Percentiles rank a stretch among this genome's conserved stretches.
Evolutionary conservation across 2,329 filamentous ascomycete genomes (phyloP).

Genomic region (Eurotiales sp.): DNA sequence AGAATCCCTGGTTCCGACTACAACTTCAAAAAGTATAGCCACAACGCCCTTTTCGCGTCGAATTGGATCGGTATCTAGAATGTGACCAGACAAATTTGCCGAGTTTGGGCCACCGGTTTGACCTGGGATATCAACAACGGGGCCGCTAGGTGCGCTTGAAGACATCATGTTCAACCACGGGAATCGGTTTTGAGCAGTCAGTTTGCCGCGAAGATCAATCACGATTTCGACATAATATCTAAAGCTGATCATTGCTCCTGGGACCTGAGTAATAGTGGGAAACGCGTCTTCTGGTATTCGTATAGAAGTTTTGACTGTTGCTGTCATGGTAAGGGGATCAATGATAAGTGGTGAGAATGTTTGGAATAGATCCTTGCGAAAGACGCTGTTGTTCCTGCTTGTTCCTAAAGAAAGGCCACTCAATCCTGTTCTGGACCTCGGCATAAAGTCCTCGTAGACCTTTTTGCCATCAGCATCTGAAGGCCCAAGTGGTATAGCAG

Average conservation of each 20-base stretch:
- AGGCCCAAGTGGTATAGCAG: conserved; percentile 56
- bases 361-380: conserved; percentile 90
- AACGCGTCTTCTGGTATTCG: conserved; percentile 87
- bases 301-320: conserved; percentile 76
- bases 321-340: conserved; percentile 71
- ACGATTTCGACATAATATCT: conserved; percentile 92
- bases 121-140: conserved; percentile 31
- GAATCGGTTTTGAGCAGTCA: conserved; percentile 69
- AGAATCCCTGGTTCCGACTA: conserved; percentile 82
- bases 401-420: conserved; percentile 83
- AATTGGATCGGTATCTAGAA: conserved; percentile 83
- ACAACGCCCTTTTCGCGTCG: conserved; percentile 90
- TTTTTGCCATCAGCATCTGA: conserved; percentile 64
- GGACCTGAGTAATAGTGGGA: conserved; percentile 84
- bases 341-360: conserved; percentile 84
- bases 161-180: conserved; percentile 52
- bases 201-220: conserved; percentile 83
- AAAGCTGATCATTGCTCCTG: conserved; percentile 92
- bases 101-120: conserved; percentile 33
- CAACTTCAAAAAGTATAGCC: conserved; percentile 76
- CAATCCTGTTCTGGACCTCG: conserved; percentile 79
- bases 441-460: conserved; percentile 80
- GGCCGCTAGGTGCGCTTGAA: conserved; percentile 39
- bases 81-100: conserved; percentile 53
- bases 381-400: conserved; percentile 82